phyloP scores from a whole-genome alignment of 768 basidiomycete genomes.

The Leccinellum rugosiceps region DNA sequence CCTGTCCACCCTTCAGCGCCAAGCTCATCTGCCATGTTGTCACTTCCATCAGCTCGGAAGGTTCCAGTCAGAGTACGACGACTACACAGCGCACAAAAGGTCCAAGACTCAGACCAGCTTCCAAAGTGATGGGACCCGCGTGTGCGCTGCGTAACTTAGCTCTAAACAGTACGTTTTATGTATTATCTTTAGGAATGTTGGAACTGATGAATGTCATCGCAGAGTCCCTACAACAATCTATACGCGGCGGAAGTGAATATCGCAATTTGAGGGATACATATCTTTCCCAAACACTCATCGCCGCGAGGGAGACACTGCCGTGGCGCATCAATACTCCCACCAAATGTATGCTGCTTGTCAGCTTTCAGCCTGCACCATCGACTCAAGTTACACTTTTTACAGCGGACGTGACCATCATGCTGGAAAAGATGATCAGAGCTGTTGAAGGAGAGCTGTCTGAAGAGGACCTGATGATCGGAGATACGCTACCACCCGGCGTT shows the following conservation, averaged over 20 bases:
- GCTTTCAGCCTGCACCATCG: background rate
- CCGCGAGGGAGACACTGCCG: background rate
- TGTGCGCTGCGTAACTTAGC: constrained; percentile 22
- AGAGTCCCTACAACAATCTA: background rate
- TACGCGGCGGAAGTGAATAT: background rate
- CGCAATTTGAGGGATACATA: background rate
- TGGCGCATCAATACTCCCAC: background rate
- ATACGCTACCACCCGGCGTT: constrained; percentile 16
- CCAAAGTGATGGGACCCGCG: constrained; percentile 25
- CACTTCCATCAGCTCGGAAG: background rate
- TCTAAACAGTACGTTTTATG: constrained; percentile 7
- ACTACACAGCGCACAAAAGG: background rate
- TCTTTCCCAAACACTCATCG: background rate
- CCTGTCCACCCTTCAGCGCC: background rate
- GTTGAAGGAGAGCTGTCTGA: constrained; percentile 18
- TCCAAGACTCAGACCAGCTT: constrained; percentile 3
- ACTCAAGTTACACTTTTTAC: background rate
- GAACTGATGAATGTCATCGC: background rate
- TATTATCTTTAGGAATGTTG: background rate
- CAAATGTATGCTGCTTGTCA: background rate
- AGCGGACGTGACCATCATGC: constrained; percentile 16
- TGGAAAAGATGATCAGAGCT: constrained; percentile 20
- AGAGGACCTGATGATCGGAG: constrained; percentile 17
- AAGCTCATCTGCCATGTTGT: background rate
- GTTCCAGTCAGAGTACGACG: too few relatives aligned